Evolutionary conservation across 1,139 yeast species (phyloP), one percentile per base, ranked within the genome.

Genomic region (Nakaseomyces sp.): DNA sequence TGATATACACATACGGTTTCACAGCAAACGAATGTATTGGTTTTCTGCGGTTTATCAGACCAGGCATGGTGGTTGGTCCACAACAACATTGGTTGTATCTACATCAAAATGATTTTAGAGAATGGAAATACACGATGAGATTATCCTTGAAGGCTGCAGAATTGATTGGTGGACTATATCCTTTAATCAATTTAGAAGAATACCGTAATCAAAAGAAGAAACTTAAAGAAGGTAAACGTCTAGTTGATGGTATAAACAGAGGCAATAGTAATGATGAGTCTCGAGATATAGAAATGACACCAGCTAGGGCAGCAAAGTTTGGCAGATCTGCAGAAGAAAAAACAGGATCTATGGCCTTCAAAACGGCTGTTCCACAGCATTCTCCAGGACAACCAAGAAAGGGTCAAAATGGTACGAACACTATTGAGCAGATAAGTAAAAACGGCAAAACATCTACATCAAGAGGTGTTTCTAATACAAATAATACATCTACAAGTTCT

Each of bases 41-140:
- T 1, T 91, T 88, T 60, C 85, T 91, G 93, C 76, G 98, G 63
- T 85, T 91, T 77, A 73, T 91, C 52, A 77, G 98, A 53, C 98
- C 98, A 0, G 98, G 98, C 26, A 91, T 91, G 98, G 97, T 91
- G 13, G 98, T 91, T 30, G 98, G 98, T 0, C 98, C 98, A 2
- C 98, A 91, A 64, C 98, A 91, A 61, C 98, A 91, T 67, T 91
- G 98, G 98, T 72, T 91, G 45, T 93, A 91, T 60, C 74, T 91
- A 54, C 96, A 91, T 63, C 98, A 91, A 65, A 83, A 88, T 62
- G 96, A 88, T 55, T 91, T 91, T 65, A 75, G 96, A 56, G 96
- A 88, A 56, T 91, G 98, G 97, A 77, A 89, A 61, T 84, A 81
- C 56, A 88, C 96, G 6, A 88, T 86, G 95, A 46, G 87, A 81